Base-by-base conservation (phyloP, 2,329 filamentous ascomycete species). In the Cercospora beticola region DNA sequence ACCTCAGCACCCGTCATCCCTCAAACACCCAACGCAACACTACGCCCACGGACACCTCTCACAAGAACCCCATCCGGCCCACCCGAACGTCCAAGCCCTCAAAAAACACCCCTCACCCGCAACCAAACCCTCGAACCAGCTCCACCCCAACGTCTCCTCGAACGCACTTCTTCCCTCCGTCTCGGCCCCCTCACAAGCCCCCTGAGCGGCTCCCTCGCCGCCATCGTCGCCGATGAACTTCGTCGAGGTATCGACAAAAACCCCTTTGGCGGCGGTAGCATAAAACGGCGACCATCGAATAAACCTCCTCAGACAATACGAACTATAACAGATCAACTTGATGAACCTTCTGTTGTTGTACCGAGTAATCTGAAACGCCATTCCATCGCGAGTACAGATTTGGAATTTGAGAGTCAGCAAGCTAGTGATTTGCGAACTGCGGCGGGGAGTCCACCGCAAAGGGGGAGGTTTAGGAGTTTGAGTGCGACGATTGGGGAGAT, bases 151-250 rank as follows among this genome's bases (percentile, higher is more conserved):
- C 40, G 81, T 40, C 74, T 80, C n/a, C 80, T 80, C 14, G 79
- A 77, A 23, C 82, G 84, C 58, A 82, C 83, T 71, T 85, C 84
- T 0, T 81, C 87, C 18, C 82, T 82, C 3, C 83, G 83, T 2
- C 85, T 90, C 43, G 86, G 86, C 0, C 85, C 87, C 5, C 79
- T 90, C 4, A 83, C 88, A 1, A 85, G 86, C 31, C 87, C 89
- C 0, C 81, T 91, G 0, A 88, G 86, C 2, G 85, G 84, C 1
- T 86, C 85, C 0, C 81, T 91, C 16, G 87, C 83, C 75, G 88
- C 86, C 0, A 86, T 91, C 59, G 87, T 91, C 5, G 88, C 88
- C 8, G 88, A 91, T 71, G 85, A 87, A 23, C 81, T 90, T 28
- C 84, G 88, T n/a, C 84, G 86, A 16, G 86, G 86, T 14, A 82